These are phyloP conservation scores for Fusarium equiseti DNA, from an alignment of 2,329 filamentous ascomycete genomes.

Conservation along the genomic window DNA sequence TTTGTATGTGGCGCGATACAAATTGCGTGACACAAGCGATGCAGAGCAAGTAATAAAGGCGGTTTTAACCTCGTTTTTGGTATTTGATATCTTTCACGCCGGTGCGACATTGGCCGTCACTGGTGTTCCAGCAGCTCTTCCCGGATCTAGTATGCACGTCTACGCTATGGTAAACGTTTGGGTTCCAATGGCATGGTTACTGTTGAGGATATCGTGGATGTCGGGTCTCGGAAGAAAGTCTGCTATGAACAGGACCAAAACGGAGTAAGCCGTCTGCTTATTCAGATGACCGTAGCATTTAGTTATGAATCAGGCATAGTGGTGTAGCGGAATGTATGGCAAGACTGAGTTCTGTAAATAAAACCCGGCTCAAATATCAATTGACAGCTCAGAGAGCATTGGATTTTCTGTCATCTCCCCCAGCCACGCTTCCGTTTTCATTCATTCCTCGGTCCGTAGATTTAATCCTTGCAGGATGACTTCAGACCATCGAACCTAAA, in stretches of 20 bases:
- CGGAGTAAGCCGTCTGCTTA: background rate
- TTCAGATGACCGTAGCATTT: accelerated
- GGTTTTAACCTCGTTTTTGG: background rate
- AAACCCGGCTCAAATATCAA: accelerated
- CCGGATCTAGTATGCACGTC: background rate
- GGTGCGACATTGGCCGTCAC: background rate
- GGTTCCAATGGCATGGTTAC: background rate
- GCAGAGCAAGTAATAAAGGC: background rate
- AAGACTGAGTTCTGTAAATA: accelerated
- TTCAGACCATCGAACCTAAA: background rate
- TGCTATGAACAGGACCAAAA: background rate
- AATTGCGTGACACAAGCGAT: background rate
- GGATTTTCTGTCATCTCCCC: background rate
- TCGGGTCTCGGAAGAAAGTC: background rate
- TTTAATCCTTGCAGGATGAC: background rate
- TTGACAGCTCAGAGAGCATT: background rate
- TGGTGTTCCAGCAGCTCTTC: background rate
- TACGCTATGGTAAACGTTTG: background rate
- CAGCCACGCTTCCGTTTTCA: background rate
- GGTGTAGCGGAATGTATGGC: background rate
- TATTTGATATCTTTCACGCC: background rate
- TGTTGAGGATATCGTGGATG: background rate
- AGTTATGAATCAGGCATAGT: accelerated
- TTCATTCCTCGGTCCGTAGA: too few relatives aligned
- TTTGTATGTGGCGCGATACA: background rate